Conservation (phyloP, 2,329 filamentous ascomycete species). For the Xylariaceae sp. region DNA sequence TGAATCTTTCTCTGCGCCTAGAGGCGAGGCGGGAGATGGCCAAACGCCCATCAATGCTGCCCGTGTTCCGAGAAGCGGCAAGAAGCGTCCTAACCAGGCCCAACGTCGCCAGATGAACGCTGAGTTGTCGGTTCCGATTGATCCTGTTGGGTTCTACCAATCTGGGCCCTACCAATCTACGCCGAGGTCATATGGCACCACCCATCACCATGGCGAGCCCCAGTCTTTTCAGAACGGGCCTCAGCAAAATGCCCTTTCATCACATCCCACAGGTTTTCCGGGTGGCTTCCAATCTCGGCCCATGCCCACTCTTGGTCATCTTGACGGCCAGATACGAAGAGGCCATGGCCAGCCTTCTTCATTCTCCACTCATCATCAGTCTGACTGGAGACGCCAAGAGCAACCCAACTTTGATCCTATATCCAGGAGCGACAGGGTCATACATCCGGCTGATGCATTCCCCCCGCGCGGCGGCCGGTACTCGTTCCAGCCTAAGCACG, state of each 20-base stretch:
- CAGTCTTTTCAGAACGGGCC: conserved; percentile 19
- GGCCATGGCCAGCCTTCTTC: conserved; percentile 16
- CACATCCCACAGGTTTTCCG: conserved; percentile 31
- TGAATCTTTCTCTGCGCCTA: neutral
- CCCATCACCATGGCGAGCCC: conserved; percentile 28
- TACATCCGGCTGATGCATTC: conserved; percentile 25
- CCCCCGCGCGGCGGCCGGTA: conserved; percentile 20
- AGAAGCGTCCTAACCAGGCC: conserved; percentile 57
- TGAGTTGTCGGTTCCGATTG: conserved; percentile 52
- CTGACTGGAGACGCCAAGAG: conserved; percentile 25
- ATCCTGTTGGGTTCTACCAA: conserved; percentile 34
- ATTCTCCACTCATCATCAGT: conserved; percentile 17
- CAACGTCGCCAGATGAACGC: conserved; percentile 59
- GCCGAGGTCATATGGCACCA: conserved; percentile 22
- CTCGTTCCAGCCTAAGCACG: conserved; percentile 21
- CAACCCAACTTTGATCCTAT: conserved; percentile 11
- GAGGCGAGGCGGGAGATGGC: neutral
- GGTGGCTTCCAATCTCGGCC: conserved; percentile 17
- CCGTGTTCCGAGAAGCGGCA: conserved; percentile 28
- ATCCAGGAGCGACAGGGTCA: conserved; percentile 22
- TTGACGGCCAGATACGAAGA: conserved; percentile 16
- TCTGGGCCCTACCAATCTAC: conserved; percentile 13
- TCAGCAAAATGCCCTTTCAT: conserved; percentile 21
- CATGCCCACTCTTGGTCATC: conserved; percentile 4
- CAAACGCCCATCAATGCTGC: conserved; percentile 2